phyloP scores from a whole-genome alignment of 176 grass and related monocot species.

The Oryza australiensis region DNA sequence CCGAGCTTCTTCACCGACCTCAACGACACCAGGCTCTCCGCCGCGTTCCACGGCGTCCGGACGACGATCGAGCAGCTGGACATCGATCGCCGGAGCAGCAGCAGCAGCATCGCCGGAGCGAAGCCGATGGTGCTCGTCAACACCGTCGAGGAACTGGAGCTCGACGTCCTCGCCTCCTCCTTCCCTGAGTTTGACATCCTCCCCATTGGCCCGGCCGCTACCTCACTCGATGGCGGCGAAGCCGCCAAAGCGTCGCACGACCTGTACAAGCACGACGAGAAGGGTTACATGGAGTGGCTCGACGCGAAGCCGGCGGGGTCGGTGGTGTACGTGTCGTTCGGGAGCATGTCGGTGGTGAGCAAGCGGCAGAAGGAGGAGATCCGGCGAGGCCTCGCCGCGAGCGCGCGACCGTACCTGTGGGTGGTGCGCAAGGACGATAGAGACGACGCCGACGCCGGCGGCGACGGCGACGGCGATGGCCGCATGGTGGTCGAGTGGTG shows the following conservation, averaged over 20 bases:
- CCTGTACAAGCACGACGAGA: slow-evolving; percentile 28
- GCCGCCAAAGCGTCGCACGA: neutral
- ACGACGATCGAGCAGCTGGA: slow-evolving; percentile 29
- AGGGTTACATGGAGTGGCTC: slow-evolving; percentile 46
- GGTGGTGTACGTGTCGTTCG: slow-evolving; percentile 64
- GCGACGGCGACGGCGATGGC: too few relatives aligned
- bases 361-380: slow-evolving; percentile 50
- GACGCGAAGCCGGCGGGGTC: slow-evolving; percentile 41
- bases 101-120: neutral
- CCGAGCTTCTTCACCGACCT: slow-evolving; percentile 37
- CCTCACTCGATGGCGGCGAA: neutral
- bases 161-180: slow-evolving; percentile 17
- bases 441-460: neutral
- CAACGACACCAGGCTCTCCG: neutral
- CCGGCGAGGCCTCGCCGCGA: slow-evolving; percentile 23
- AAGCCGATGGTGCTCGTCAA: slow-evolving; percentile 48
- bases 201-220: slow-evolving; percentile 41
- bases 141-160: slow-evolving; percentile 53
- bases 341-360: slow-evolving; percentile 42
- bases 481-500: slow-evolving; percentile 58
- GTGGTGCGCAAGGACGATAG: slow-evolving; percentile 43
- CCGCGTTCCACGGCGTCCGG: neutral
- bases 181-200: slow-evolving; percentile 31
- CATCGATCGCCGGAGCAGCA: neutral
- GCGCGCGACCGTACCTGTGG: slow-evolving; percentile 46